Evolutionary conservation across 2,329 filamentous ascomycete species (phyloP).

Genomic region (Ophiostoma triangulosporum): DNA sequence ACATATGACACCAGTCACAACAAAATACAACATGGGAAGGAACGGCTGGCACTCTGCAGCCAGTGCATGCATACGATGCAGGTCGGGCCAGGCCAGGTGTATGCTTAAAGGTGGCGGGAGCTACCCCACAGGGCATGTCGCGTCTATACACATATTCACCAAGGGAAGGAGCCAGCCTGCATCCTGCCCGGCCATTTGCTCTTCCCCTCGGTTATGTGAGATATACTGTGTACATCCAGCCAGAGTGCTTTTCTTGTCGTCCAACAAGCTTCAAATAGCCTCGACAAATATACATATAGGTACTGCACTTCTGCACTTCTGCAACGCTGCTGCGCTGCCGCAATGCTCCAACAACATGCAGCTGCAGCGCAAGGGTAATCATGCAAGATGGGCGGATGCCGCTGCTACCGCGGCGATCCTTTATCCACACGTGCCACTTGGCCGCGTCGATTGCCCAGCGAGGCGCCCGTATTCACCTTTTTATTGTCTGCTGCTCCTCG

Average conservation of each 20-base stretch:
- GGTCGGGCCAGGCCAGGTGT: neutral
- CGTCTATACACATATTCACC: neutral
- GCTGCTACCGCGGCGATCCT: neutral
- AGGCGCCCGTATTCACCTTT: neutral
- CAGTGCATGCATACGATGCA: neutral
- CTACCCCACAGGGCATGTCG: constrained; percentile 8
- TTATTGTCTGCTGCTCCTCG: neutral
- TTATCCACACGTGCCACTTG: neutral
- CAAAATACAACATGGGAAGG: constrained; percentile 2
- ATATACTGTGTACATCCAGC: neutral
- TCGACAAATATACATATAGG: no score
- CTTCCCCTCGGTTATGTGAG: neutral
- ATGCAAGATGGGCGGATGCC: neutral
- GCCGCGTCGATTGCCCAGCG: neutral
- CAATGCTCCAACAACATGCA: no score
- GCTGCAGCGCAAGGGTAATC: neutral
- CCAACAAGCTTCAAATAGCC: neutral
- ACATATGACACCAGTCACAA: neutral
- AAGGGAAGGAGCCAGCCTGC: neutral
- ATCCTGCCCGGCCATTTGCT: neutral
- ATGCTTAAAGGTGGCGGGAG: neutral
- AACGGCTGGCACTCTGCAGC: constrained; percentile 2
- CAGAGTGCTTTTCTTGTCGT: neutral
- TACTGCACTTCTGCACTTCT: no score
- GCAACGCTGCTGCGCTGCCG: no score